Percentiles rank a stretch among this genome's conserved stretches.
Conservation (phyloP, 345 rosid species). For the Citrus cavaleriei region DNA sequence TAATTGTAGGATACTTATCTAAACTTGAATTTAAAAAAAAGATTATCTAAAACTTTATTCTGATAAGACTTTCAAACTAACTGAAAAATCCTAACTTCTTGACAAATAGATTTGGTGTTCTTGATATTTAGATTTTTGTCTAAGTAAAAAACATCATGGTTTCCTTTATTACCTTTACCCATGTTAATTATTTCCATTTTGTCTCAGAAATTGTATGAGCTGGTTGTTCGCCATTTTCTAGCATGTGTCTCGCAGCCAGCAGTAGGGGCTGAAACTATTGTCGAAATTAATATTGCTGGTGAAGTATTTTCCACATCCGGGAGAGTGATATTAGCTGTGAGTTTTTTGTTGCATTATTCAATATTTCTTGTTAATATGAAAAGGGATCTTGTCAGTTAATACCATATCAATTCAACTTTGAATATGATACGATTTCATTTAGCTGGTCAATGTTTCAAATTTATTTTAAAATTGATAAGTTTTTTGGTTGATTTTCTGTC, state of each 20-base stretch:
- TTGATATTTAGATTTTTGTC: not conserved
- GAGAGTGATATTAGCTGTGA: slow-evolving; percentile 82
- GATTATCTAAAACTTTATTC: too few relatives aligned
- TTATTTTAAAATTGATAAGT: too few relatives aligned
- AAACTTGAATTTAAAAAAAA: too few relatives aligned
- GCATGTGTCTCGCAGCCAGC: slow-evolving; percentile 99
- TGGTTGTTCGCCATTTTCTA: slow-evolving; percentile 94
- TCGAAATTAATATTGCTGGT: slow-evolving; percentile 93
- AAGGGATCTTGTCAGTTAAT: not conserved
- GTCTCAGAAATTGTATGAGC: slow-evolving; percentile 77
- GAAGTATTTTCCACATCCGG: slow-evolving; percentile 87
- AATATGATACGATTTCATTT: not conserved
- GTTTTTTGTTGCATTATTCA: slow-evolving; percentile 21
- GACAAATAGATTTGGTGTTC: not conserved
- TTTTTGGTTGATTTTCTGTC: not conserved
- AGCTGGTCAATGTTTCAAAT: not conserved
- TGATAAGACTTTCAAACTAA: too few relatives aligned
- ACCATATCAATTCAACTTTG: not conserved
- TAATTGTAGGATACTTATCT: too few relatives aligned
- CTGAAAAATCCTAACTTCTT: too few relatives aligned
- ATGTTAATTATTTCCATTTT: slow-evolving; percentile 9
- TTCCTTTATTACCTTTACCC: not conserved
- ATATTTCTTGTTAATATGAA: not conserved
- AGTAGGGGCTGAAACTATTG: slow-evolving; percentile 89
- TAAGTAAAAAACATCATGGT: not conserved